These are phyloP conservation scores for Imleria badia DNA, from an alignment of 768 basidiomycete genomes.

Conservation along the genomic window DNA sequence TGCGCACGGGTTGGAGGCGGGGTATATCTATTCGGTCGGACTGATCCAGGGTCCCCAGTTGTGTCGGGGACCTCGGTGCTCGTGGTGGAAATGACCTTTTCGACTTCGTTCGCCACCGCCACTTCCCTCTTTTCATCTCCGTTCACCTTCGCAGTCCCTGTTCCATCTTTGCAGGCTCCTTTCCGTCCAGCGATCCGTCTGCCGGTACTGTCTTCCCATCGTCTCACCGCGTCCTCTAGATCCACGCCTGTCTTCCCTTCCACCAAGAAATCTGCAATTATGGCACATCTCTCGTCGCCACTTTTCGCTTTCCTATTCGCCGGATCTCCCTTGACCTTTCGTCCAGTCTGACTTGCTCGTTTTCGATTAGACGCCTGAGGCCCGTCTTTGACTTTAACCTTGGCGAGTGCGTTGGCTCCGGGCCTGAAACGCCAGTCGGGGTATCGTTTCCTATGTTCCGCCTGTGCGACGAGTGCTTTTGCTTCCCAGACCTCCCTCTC, in stretches of 20 bases:
- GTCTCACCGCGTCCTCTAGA: slow-evolving; percentile 58
- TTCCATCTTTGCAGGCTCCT: slow-evolving; percentile 1
- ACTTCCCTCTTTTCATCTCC: slow-evolving; percentile 28
- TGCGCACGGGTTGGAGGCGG: slow-evolving; percentile 23
- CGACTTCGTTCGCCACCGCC: slow-evolving; percentile 14
- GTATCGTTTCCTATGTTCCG: slow-evolving; percentile 70
- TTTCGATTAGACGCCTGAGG: slow-evolving; percentile 31
- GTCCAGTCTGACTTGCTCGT: slow-evolving; percentile 28
- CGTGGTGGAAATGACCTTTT: slow-evolving; percentile 3
- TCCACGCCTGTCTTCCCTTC: slow-evolving; percentile 66
- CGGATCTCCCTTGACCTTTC: slow-evolving; percentile 32
- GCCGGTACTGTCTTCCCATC: slow-evolving; percentile 37
- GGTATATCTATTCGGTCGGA: neutral
- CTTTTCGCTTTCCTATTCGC: slow-evolving; percentile 30
- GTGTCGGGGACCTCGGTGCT: neutral
- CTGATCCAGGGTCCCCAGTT: neutral
- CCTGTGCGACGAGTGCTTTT: slow-evolving; percentile 67
- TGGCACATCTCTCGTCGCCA: slow-evolving; percentile 56
- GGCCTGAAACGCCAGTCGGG: slow-evolving; percentile 84
- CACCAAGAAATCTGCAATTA: slow-evolving; percentile 65
- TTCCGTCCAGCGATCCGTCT: slow-evolving; percentile 4
- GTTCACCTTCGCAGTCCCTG: slow-evolving; percentile 9
- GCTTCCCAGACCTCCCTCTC: slow-evolving; percentile 78
- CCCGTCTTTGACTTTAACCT: slow-evolving; percentile 41
- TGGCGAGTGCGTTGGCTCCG: slow-evolving; percentile 47